These are phyloP conservation scores for Podospora conica DNA, from an alignment of 495 filamentous ascomycete species.

Conservation along the genomic window DNA sequence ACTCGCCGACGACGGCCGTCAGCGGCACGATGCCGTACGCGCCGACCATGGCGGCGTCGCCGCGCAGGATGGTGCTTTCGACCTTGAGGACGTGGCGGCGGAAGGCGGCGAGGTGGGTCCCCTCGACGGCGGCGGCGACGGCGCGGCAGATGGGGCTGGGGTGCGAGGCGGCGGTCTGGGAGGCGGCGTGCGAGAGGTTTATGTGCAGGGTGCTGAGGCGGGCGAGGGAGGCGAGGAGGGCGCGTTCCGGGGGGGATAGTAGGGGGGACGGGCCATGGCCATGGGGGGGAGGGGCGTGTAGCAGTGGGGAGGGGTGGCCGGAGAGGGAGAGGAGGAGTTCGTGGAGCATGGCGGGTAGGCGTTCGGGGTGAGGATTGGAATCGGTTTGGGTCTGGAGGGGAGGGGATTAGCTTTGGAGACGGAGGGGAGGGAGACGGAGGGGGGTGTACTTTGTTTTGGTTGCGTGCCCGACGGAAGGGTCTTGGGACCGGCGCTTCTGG, in stretches of 20 bases:
- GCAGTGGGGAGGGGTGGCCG: constrained; percentile 83
- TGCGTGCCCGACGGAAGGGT: neutral
- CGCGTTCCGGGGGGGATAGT: constrained; percentile 72
- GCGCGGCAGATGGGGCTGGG: constrained; percentile 76
- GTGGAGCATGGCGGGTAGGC: constrained; percentile 68
- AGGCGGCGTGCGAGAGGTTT: constrained; percentile 55
- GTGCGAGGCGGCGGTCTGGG: constrained; percentile 61
- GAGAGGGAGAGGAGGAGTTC: constrained; percentile 93
- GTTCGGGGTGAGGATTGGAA: neutral
- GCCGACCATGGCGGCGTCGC: constrained; percentile 68
- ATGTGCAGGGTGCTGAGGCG: constrained; percentile 71
- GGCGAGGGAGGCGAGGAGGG: constrained; percentile 70
- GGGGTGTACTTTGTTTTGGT: neutral
- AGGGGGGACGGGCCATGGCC: constrained; percentile 30
- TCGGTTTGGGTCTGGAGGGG: neutral
- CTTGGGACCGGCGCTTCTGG: constrained; percentile 19
- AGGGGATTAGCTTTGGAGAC: neutral
- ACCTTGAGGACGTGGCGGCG: constrained; percentile 79
- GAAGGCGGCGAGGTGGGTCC: constrained; percentile 67
- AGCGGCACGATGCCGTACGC: constrained; percentile 90
- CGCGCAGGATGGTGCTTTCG: constrained; percentile 66
- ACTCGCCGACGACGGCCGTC: constrained; percentile 74
- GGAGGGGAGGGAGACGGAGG: neutral
- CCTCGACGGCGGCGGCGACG: constrained; percentile 73
- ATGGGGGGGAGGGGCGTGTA: constrained; percentile 42